These are phyloP conservation scores for Garcileccinum viscosum DNA, from an alignment of 1,284 basidiomycete genomes.

Conservation along the genomic window DNA sequence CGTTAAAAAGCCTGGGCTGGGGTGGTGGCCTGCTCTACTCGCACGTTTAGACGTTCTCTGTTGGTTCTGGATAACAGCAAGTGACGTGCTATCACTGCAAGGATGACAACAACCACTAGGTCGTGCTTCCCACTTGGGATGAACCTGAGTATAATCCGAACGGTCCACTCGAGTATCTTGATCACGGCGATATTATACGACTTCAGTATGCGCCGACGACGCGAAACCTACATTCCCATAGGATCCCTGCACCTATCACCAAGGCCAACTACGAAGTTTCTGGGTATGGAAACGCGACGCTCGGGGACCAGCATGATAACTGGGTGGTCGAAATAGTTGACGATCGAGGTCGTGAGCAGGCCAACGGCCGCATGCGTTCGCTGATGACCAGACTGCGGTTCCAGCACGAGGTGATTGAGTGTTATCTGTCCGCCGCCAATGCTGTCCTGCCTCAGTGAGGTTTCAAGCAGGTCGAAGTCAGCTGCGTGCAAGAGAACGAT, in stretches of 20 bases:
- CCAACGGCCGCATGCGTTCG: slow-evolving; percentile 78
- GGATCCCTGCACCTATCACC: slow-evolving; percentile 85
- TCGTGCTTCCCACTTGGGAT: slow-evolving; percentile 83
- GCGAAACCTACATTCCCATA: slow-evolving; percentile 94
- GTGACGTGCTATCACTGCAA: slow-evolving; percentile 99
- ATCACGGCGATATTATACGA: slow-evolving; percentile 82
- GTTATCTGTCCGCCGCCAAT: slow-evolving; percentile 92
- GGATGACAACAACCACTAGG: slow-evolving; percentile 96
- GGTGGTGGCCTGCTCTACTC: slow-evolving; percentile 97
- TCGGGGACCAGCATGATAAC: slow-evolving; percentile 90
- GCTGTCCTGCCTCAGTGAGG: slow-evolving; percentile 95
- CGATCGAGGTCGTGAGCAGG: slow-evolving; percentile 74
- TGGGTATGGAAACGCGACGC: slow-evolving; percentile 86
- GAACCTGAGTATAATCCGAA: slow-evolving; percentile 70
- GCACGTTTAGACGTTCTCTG: slow-evolving; percentile 92
- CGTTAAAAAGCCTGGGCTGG: slow-evolving; percentile 97
- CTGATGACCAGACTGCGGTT: slow-evolving; percentile 91
- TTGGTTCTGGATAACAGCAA: slow-evolving; percentile 94
- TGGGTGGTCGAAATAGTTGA: slow-evolving; percentile 97
- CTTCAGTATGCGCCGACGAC: slow-evolving; percentile 84
- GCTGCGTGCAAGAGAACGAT: slow-evolving; percentile 90
- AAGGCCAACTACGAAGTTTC: slow-evolving; percentile 94
- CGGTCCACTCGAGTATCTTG: slow-evolving; percentile 73
- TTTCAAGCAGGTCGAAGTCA: slow-evolving; percentile 98
- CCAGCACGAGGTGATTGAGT: slow-evolving; percentile 78